Conservation (phyloP, 2,329 filamentous ascomycete species). For the Cladobotryum protrusum region DNA sequence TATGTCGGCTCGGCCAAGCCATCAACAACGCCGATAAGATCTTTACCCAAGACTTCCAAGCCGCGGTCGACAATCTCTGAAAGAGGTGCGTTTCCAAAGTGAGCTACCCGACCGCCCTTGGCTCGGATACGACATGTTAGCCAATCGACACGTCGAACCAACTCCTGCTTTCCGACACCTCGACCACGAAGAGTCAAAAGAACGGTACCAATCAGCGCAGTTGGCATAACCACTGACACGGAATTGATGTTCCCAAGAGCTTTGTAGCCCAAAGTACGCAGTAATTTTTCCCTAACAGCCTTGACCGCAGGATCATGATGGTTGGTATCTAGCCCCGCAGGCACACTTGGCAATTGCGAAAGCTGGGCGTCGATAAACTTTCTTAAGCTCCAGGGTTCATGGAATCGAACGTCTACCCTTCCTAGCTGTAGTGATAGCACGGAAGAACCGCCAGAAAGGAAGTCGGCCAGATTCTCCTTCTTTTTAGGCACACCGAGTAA, state of each 20-base stretch:
- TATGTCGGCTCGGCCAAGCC: slow-evolving; percentile 86
- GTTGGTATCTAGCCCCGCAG: slow-evolving; percentile 39
- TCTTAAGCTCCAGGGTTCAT: slow-evolving; percentile 89
- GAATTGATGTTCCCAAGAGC: slow-evolving; percentile 92
- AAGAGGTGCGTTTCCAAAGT: slow-evolving; percentile 78
- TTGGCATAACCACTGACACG: slow-evolving; percentile 97
- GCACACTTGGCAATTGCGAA: slow-evolving; percentile 40
- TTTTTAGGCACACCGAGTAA: slow-evolving; percentile 90
- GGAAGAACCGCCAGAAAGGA: slow-evolving; percentile 77
- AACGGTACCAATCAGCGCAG: slow-evolving; percentile 89
- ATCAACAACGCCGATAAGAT: slow-evolving; percentile 73
- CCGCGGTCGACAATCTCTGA: slow-evolving; percentile 81
- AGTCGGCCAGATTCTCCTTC: slow-evolving; percentile 87
- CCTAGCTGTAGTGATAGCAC: slow-evolving; percentile 84
- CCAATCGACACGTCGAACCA: slow-evolving; percentile 86
- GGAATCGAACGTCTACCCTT: slow-evolving; percentile 89
- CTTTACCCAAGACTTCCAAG: slow-evolving; percentile 83
- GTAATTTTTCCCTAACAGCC: slow-evolving; percentile 60
- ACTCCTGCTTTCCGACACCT: slow-evolving; percentile 80
- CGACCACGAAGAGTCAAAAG: slow-evolving; percentile 84
- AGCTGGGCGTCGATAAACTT: slow-evolving; percentile 76
- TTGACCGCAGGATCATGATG: slow-evolving; percentile 42
- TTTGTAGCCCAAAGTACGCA: slow-evolving; percentile 85
- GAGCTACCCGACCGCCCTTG: slow-evolving; percentile 87
- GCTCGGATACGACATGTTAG: slow-evolving; percentile 72